Evolutionary conservation across 257 asterid genomes (phyloP).

Genomic region (Penstemon newberryi): DNA sequence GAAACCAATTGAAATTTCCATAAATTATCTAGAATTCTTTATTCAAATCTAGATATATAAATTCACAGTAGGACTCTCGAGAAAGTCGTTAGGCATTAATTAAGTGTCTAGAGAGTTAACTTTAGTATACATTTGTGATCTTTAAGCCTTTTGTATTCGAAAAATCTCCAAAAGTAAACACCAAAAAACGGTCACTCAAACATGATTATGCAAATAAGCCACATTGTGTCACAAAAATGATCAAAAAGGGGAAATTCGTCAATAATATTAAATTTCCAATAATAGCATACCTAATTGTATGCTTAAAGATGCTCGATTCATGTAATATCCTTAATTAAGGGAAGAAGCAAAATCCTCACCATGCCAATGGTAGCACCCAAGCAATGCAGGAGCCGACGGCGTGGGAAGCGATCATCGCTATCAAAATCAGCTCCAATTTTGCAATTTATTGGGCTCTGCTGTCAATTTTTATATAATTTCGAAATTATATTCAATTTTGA

Average conservation of each 20-base stretch:
- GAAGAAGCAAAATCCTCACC: slow-evolving; percentile 46
- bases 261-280: no score
- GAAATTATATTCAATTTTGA: background rate
- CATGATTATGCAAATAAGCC: background rate
- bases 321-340: background rate
- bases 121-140: no score
- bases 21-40: background rate
- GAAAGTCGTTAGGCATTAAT: background rate
- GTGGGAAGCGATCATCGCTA: slow-evolving; percentile 42
- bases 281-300: background rate
- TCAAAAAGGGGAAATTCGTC: background rate
- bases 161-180: no score
- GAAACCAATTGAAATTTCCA: background rate
- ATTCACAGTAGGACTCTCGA: background rate
- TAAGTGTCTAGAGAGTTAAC: background rate
- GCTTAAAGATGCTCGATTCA: background rate
- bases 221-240: background rate
- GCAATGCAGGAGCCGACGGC: slow-evolving; percentile 66
- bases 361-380: slow-evolving; percentile 64
- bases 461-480: background rate
- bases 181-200: background rate
- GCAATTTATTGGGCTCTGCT: slow-evolving; percentile 55
- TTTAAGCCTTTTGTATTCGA: no score
- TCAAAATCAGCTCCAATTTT: slow-evolving; percentile 42
- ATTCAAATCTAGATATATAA: no score